Conservation (phyloP, 192 early-diverging fungal genomes). For the Mortierella hygrophila region DNA sequence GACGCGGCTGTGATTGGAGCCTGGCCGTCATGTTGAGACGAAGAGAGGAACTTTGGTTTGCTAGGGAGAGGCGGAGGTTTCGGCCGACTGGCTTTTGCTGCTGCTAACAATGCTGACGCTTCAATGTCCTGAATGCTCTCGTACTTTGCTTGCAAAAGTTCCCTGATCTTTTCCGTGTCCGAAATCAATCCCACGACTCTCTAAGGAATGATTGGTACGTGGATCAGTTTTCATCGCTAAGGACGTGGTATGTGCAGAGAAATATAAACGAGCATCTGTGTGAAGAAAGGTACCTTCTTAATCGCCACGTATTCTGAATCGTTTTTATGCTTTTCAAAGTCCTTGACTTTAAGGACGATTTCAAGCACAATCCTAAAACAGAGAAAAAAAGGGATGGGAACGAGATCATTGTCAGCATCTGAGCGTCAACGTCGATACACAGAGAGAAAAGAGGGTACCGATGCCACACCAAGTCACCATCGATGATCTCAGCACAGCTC, state of each 20-base stretch:
- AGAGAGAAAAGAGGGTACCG: too few species aligned
- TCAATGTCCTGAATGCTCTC: slow-evolving; percentile 60
- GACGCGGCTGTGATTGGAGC: slow-evolving; percentile 8
- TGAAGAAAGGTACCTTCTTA: slow-evolving; percentile 37
- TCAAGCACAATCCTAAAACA: slow-evolving; percentile 61
- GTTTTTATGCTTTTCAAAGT: slow-evolving; percentile 55
- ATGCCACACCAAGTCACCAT: not conserved
- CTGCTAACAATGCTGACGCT: slow-evolving; percentile 35
- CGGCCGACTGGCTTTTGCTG: slow-evolving; percentile 42
- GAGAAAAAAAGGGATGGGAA: not conserved
- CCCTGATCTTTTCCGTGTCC: slow-evolving; percentile 49
- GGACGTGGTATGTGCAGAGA: not conserved
- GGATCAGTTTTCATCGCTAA: not conserved
- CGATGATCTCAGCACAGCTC: not conserved
- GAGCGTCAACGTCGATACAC: not conserved
- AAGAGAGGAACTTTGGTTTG: slow-evolving; percentile 45
- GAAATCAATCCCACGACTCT: slow-evolving; percentile 26
- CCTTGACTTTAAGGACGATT: slow-evolving; percentile 57
- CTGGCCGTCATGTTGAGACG: slow-evolving; percentile 26
- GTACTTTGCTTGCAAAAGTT: slow-evolving; percentile 46
- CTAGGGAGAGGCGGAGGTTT: slow-evolving; percentile 41
- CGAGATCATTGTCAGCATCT: not conserved
- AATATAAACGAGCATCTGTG: not conserved
- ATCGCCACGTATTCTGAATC: slow-evolving; percentile 61
- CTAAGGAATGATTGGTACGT: slow-evolving; percentile 32